Percentiles rank a stretch among this genome's conserved stretches.
Conservation (phyloP, 1,139 yeast genomes). For the Suhomyces bokatorum region DNA sequence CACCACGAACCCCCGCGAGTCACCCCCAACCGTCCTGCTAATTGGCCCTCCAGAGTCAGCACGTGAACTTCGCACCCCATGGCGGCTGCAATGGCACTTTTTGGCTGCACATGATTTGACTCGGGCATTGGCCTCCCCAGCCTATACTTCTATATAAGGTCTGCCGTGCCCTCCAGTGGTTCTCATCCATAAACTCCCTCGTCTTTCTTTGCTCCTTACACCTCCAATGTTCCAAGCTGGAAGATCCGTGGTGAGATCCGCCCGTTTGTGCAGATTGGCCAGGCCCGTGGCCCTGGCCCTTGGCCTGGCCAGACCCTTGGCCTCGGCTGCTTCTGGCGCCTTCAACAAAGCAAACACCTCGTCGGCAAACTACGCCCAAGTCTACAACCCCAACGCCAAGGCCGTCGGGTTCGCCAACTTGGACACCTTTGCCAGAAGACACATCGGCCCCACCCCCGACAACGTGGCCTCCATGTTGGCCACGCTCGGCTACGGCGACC, state of each 20-base stretch:
- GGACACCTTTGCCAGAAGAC: constrained; percentile 89
- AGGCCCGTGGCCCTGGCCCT: too few relatives aligned
- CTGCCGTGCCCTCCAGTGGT: not conserved
- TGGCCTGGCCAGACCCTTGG: not conserved
- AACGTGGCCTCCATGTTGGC: constrained; percentile 67
- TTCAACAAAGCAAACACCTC: constrained; percentile 43
- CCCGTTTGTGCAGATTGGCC: constrained; percentile 11
- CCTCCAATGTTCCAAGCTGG: constrained; percentile 10
- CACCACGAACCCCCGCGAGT: not conserved
- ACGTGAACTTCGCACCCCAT: constrained; percentile 2
- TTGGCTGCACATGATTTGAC: constrained; percentile 5
- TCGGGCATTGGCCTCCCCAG: constrained; percentile 4
- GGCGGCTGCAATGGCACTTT: too few relatives aligned
- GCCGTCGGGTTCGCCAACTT: constrained; percentile 41
- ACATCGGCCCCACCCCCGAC: constrained; percentile 76
- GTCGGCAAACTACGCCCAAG: constrained; percentile 39
- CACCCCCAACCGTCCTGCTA: not conserved
- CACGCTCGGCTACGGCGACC: constrained; percentile 62
- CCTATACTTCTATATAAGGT: not conserved
- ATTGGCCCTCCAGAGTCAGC: constrained; percentile 6
- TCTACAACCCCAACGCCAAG: constrained; percentile 39
- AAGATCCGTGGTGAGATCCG: constrained; percentile 11
- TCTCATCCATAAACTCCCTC: not conserved
- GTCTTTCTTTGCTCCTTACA: too few relatives aligned
- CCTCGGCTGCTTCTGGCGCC: constrained; percentile 7